These are phyloP conservation scores for Ophiostoma sp. DNA, from an alignment of 2,329 filamentous ascomycete genomes.

Conservation along the genomic window DNA sequence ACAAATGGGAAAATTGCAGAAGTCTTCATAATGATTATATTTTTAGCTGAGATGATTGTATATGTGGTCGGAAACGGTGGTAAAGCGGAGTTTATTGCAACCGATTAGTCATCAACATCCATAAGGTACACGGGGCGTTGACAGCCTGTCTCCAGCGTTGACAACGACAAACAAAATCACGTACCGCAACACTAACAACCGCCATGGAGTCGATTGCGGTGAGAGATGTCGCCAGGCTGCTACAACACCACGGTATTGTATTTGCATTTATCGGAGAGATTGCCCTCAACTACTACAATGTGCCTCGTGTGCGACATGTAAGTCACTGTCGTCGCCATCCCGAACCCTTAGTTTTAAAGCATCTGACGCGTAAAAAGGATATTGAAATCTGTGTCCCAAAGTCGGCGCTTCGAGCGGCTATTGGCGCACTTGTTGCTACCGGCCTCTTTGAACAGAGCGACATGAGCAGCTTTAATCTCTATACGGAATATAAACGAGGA, in stretches of 20 bases:
- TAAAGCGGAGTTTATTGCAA: too few relatives aligned
- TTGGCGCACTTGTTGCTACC: neutral
- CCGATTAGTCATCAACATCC: too few relatives aligned
- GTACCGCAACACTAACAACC: neutral
- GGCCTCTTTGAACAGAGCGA: neutral
- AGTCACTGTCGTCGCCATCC: neutral
- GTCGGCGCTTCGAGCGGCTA: neutral
- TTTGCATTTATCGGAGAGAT: slow-evolving; percentile 12
- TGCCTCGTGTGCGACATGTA: slow-evolving; percentile 10
- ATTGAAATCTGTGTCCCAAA: slow-evolving; percentile 2
- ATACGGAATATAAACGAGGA: slow-evolving; percentile 1
- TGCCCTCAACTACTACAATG: slow-evolving; percentile 12
- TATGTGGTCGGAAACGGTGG: too few relatives aligned
- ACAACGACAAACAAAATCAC: neutral
- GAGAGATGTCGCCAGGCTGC: neutral
- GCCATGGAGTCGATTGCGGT: neutral
- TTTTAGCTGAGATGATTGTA: too few relatives aligned
- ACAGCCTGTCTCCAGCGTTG: too few relatives aligned
- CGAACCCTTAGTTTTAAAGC: neutral
- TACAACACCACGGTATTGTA: neutral
- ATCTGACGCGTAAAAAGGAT: neutral
- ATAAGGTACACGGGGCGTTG: too few relatives aligned
- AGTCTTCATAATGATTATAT: too few relatives aligned
- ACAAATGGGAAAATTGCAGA: neutral
- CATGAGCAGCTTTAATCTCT: neutral